Evolutionary conservation across 495 filamentous ascomycete genomes (phyloP).

Genomic region (Hamigera avellanea): DNA sequence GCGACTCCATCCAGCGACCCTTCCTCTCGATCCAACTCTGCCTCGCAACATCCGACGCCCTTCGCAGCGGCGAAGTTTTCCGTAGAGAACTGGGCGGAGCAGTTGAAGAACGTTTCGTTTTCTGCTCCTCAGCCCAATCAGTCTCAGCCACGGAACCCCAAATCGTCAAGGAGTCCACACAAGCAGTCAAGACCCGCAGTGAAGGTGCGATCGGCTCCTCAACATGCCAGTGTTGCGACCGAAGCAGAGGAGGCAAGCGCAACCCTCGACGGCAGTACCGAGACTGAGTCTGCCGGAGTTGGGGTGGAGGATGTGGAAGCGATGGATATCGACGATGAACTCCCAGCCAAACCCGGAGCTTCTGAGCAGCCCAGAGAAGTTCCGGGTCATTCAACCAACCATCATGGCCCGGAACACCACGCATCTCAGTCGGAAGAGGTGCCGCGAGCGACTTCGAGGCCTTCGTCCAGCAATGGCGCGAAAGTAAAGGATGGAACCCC

Average conservation of each 20-base stretch:
- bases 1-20: slow-evolving; percentile 9
- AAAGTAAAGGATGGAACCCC: slow-evolving; percentile 35
- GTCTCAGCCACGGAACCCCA: slow-evolving; percentile 8
- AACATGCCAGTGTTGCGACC: slow-evolving; percentile 27
- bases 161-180: slow-evolving; percentile 26
- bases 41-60: slow-evolving; percentile 14
- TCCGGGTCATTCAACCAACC: not conserved
- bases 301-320: slow-evolving; percentile 20
- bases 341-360: slow-evolving; percentile 4
- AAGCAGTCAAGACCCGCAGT: slow-evolving; percentile 16
- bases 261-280: slow-evolving; percentile 13
- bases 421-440: no score
- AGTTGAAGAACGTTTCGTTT: slow-evolving; percentile 48
- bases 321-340: slow-evolving; percentile 41
- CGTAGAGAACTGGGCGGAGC: slow-evolving; percentile 52
- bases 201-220: slow-evolving; percentile 18
- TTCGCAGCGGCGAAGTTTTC: slow-evolving; percentile 43
- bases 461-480: slow-evolving; percentile 18
- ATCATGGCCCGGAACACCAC: no score
- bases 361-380: slow-evolving; percentile 2
- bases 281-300: slow-evolving; percentile 4
- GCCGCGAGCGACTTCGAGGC: slow-evolving; percentile 11
- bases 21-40: slow-evolving; percentile 7
- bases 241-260: slow-evolving; percentile 30
- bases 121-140: slow-evolving; percentile 18